Evolutionary conservation across 768 basidiomycete genomes (phyloP).

Genomic region (Mrakia frigida): DNA sequence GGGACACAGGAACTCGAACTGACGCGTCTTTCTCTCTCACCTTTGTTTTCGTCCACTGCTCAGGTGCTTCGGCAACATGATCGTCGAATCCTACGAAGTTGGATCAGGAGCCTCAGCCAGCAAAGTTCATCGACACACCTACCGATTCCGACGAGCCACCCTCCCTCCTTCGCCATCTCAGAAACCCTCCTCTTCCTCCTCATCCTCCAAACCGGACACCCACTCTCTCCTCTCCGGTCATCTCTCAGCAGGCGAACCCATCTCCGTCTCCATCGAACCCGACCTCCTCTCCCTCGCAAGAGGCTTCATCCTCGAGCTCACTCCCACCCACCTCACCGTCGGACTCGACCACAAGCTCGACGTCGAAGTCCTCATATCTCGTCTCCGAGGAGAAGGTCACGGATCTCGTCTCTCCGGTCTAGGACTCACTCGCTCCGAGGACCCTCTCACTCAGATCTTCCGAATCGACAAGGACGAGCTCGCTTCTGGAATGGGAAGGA

Average conservation of each 20-base stretch:
- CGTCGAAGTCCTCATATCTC: constrained; percentile 48
- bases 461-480: constrained; percentile 93
- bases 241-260: constrained; percentile 70
- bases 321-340: constrained; percentile 59
- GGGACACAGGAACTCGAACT: neutral
- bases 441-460: constrained; percentile 51
- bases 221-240: constrained; percentile 66
- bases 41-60: neutral
- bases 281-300: constrained; percentile 74
- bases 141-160: constrained; percentile 54
- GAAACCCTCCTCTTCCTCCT: neutral
- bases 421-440: constrained; percentile 33
- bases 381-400: neutral
- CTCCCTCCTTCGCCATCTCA: constrained; percentile 22
- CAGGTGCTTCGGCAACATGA: constrained; percentile 74
- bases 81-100: constrained; percentile 47
- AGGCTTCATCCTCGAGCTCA: constrained; percentile 74
- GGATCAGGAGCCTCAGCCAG: constrained; percentile 40
- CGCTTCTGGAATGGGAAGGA: constrained; percentile 73
- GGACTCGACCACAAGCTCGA: constrained; percentile 79
- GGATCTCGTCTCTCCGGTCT: constrained; percentile 34
- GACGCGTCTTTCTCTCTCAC: neutral
- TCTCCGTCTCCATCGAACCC: constrained; percentile 83
- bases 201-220: constrained; percentile 24
- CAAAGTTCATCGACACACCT: constrained; percentile 73